These are phyloP conservation scores for Blastocystis sp. DNA, from an alignment of 352 stramenopile species.

Conservation along the genomic window DNA sequence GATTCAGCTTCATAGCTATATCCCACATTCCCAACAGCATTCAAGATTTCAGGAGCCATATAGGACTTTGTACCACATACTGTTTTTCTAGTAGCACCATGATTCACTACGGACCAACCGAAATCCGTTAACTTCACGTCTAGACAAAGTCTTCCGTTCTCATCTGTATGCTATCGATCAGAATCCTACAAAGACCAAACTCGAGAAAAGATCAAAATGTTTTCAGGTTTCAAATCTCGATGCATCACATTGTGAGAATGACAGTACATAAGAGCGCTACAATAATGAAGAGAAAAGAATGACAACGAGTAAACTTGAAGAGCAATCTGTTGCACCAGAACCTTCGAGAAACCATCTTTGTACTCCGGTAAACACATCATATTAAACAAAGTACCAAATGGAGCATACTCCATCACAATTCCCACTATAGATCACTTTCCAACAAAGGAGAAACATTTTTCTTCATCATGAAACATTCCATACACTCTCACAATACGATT, in stretches of 20 bases:
- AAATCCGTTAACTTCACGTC: constrained; percentile 55
- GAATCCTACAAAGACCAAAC: neutral
- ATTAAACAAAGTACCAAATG: constrained; percentile 25
- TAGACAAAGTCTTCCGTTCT: neutral
- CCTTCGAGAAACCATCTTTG: neutral
- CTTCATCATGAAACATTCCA: constrained; percentile 1
- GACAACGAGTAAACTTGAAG: constrained; percentile 32
- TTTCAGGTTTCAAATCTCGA: constrained; percentile 75
- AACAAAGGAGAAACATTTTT: neutral
- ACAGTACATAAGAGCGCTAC: constrained; percentile 35
- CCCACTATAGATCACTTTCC: neutral
- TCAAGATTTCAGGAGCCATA: constrained; percentile 13
- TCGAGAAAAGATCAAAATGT: constrained; percentile 64
- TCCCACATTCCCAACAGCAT: neutral
- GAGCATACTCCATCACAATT: constrained; percentile 59
- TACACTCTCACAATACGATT: constrained; percentile 29
- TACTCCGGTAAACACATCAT: constrained; percentile 10
- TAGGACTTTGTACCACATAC: constrained; percentile 25
- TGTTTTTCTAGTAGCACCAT: neutral
- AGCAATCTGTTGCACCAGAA: constrained; percentile 16
- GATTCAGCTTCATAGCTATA: constrained; percentile 18
- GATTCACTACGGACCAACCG: constrained; percentile 20
- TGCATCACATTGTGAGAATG: constrained; percentile 70
- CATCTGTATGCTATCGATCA: neutral
- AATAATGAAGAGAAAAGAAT: neutral